Base-by-base conservation (phyloP, 345 rosid species). In the Psidium guajava region DNA sequence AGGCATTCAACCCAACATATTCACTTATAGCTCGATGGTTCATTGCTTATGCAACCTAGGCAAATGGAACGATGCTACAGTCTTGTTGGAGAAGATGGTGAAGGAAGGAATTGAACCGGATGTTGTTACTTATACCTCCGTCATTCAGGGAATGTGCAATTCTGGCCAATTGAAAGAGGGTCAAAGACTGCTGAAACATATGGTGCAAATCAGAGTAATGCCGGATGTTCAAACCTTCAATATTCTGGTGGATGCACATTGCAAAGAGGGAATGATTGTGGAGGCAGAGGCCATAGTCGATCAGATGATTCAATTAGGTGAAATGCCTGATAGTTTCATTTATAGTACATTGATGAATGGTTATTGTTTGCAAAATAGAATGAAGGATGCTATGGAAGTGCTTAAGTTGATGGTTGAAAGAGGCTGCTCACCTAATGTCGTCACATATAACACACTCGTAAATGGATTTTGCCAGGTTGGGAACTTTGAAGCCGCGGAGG, bases 311-410 rank as follows among this genome's bases (percentile, higher is more conserved):
- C 77, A 69, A 69, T 69, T 69, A 69, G 77, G 77, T 69, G 20
- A 0, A 32, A 7, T 64, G 77, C 24, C 47, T 69, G 0, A 2
- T 69, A 4, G 6, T 32, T 32, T 69, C 24, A 0, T 0, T 32
- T 32, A 69, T 69, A 69, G 4, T 69, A 8, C 24, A 69, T 15
- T 69, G 77, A 32, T 69, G 77, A 4, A 32, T 4, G 47, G 24
- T 32, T 69, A 32, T 69, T 32, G 47, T 69, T 9, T 32, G 47
- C 77, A 69, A 32, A 69, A 32, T 69, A 18, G 77, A 32, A 64
- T 64, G 77, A 21, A 69, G 1, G 20, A 69, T 8, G 77, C 77
- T 8, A 32, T 64, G 77, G 77, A 69, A 69, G 47, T 32, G 24
- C 77, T 32, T 18, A 32, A 69, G 16, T 16, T 1, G 44, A 69